phyloP scores from a whole-genome alignment of 306 rosid species.

The Vigna radiata region DNA sequence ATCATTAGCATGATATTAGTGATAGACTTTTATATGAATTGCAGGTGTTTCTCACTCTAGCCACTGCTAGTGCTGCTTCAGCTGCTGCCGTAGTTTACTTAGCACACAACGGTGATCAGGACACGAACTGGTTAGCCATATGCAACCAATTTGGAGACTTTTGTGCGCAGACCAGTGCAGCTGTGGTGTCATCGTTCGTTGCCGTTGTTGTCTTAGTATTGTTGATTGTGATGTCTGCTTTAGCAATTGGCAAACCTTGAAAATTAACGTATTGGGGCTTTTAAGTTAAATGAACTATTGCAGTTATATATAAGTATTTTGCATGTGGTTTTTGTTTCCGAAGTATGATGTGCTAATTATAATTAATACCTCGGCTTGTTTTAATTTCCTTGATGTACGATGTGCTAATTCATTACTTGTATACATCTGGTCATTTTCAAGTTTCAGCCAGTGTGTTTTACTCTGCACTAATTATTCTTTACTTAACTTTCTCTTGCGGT shows the following conservation, averaged over 20 bases:
- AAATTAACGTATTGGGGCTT: not conserved
- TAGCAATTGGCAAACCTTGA: conserved; percentile 56
- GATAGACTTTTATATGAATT: not conserved
- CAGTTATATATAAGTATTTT: not conserved
- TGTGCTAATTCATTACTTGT: conserved; percentile 20
- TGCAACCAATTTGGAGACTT: conserved; percentile 83
- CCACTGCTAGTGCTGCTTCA: conserved; percentile 68
- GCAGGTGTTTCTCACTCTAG: conserved; percentile 73
- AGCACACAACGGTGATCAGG: conserved; percentile 82
- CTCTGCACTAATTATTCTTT: not conserved
- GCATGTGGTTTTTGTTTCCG: conserved; percentile 23
- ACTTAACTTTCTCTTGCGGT: not conserved
- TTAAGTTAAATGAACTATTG: not conserved
- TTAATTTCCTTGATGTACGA: not conserved
- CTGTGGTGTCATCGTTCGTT: conserved; percentile 71
- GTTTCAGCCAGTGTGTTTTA: not conserved
- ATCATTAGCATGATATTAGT: no score
- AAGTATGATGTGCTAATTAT: not conserved
- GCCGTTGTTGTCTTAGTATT: conserved; percentile 56
- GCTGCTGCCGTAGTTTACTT: conserved; percentile 85
- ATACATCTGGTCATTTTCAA: not conserved
- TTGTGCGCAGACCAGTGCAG: conserved; percentile 69
- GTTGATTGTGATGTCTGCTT: conserved; percentile 69
- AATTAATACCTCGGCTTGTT: conserved; percentile 4
- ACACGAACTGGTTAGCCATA: conserved; percentile 85